Percentiles rank a stretch among this genome's conserved stretches.
Evolutionary conservation across 352 stramenopile genomes (phyloP).

Genomic region (Pythium sukuiense): DNA sequence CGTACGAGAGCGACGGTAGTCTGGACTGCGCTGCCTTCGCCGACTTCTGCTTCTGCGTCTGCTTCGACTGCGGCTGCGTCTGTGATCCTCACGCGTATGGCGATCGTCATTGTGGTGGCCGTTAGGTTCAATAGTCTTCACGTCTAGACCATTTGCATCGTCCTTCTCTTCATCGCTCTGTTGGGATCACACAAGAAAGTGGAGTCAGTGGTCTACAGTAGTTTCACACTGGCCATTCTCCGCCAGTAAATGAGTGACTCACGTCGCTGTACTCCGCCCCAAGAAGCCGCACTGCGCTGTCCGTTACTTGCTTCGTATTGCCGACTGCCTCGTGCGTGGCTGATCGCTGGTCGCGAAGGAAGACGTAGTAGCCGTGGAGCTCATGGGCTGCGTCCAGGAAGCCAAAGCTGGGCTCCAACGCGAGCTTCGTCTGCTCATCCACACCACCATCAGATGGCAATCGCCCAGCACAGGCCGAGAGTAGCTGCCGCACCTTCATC

Average conservation of each 20-base stretch:
- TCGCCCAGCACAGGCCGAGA: background rate
- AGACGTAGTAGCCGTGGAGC: constrained; percentile 18
- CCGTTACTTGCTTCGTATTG: too few relatives aligned
- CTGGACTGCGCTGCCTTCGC: background rate
- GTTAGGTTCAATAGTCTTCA: background rate
- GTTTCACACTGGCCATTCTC: background rate
- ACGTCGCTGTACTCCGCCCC: constrained; percentile 15
- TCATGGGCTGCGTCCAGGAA: constrained; percentile 8
- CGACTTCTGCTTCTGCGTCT: constrained; percentile 2
- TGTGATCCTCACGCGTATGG: background rate
- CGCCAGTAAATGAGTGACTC: background rate
- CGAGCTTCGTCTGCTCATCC: background rate
- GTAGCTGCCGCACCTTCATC: constrained; percentile 9
- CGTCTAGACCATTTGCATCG: too few relatives aligned
- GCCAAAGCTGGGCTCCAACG: constrained; percentile 7
- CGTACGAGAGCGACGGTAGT: background rate
- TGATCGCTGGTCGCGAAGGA: constrained; percentile 2
- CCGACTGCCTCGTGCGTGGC: background rate
- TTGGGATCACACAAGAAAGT: background rate
- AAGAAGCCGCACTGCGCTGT: constrained; percentile 1
- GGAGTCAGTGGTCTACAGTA: too few relatives aligned
- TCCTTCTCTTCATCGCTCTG: background rate
- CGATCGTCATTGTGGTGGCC: background rate
- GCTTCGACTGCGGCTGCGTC: background rate
- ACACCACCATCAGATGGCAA: background rate